A percentile compares a stretch with the other conserved stretches of the same genome.
Conservation (phyloP, 768 basidiomycete species). For the Lactarius akahatsu region DNA sequence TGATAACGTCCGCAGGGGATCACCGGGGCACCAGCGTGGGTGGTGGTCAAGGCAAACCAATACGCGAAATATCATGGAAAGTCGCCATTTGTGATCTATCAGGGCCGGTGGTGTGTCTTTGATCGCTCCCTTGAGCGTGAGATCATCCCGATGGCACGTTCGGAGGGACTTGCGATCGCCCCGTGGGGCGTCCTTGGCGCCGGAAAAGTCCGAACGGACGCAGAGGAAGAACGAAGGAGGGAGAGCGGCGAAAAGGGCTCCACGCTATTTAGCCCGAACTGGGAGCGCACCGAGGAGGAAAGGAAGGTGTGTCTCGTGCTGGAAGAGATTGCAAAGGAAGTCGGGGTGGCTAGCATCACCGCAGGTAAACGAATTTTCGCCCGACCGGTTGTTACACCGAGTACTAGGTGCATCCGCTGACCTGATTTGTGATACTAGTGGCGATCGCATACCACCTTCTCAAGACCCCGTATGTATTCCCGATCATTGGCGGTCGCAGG, state of each 20-base stretch:
- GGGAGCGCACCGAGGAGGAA: slow-evolving; percentile 27
- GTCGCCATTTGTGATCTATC: slow-evolving; percentile 46
- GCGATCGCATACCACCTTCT: slow-evolving; percentile 55
- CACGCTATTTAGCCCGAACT: neutral
- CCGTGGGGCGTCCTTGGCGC: slow-evolving; percentile 44
- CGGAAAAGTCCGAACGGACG: slow-evolving; percentile 44
- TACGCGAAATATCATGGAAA: slow-evolving; percentile 41
- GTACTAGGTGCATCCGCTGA: neutral
- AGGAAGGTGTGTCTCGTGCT: slow-evolving; percentile 22
- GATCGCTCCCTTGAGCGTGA: slow-evolving; percentile 43
- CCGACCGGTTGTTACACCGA: neutral
- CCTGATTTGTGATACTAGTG: slow-evolving; percentile 33
- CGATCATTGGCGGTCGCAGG: slow-evolving; percentile 52
- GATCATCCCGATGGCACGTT: slow-evolving; percentile 41
- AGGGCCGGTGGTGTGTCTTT: slow-evolving; percentile 38
- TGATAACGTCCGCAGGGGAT: slow-evolving; percentile 5
- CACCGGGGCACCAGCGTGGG: slow-evolving; percentile 39
- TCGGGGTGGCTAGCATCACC: slow-evolving; percentile 48
- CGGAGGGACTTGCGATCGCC: slow-evolving; percentile 40
- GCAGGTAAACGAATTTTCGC: slow-evolving; percentile 39
- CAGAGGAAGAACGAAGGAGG: slow-evolving; percentile 37
- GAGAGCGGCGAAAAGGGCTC: slow-evolving; percentile 41
- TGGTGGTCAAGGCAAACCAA: slow-evolving; percentile 40
- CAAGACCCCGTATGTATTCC: slow-evolving; percentile 50
- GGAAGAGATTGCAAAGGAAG: slow-evolving; percentile 50